Evolutionary conservation across 2,329 filamentous ascomycete genomes (phyloP).

Genomic region (Xylariaceae sp.): DNA sequence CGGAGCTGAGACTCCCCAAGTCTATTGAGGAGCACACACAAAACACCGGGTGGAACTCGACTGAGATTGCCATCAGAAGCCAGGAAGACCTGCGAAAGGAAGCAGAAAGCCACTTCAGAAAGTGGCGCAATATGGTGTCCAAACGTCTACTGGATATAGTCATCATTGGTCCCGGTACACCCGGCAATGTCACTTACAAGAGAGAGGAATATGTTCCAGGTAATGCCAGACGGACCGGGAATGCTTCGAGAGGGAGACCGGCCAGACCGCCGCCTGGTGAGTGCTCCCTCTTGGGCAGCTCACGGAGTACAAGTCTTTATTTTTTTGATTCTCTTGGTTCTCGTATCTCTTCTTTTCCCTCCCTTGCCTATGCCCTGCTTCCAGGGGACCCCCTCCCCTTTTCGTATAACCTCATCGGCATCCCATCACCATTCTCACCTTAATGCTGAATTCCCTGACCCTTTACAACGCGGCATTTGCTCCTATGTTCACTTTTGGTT

Average conservation of each 20-base stretch:
- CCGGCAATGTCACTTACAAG: slow-evolving; percentile 17
- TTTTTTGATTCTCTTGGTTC: too few species aligned
- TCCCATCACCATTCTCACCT: too few species aligned
- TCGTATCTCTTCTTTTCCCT: too few species aligned
- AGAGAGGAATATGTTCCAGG: slow-evolving; percentile 13
- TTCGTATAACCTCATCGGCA: too few species aligned
- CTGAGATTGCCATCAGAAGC: slow-evolving; percentile 16
- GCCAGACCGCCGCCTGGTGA: slow-evolving; percentile 27
- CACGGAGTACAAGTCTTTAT: background rate
- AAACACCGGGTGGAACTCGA: slow-evolving; percentile 31
- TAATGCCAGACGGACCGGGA: slow-evolving; percentile 30
- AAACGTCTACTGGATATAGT: slow-evolving; percentile 63
- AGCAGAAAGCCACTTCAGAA: slow-evolving; percentile 63
- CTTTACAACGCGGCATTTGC: too few species aligned
- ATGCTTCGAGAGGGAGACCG: slow-evolving; percentile 25
- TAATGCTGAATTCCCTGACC: too few species aligned
- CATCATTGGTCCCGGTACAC: slow-evolving; percentile 34
- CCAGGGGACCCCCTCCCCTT: too few species aligned
- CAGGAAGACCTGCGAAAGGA: slow-evolving; percentile 62
- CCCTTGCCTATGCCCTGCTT: too few species aligned
- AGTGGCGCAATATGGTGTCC: slow-evolving; percentile 69
- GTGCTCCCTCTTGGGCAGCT: slow-evolving; percentile 16
- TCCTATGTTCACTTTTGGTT: too few species aligned
- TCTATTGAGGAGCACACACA: slow-evolving; percentile 22
- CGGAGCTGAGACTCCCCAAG: slow-evolving; percentile 19